A percentile compares a stretch with the other conserved stretches of the same genome.
Evolutionary conservation across 306 rosid species (phyloP).

Genomic region (Vigna nakashimae): DNA sequence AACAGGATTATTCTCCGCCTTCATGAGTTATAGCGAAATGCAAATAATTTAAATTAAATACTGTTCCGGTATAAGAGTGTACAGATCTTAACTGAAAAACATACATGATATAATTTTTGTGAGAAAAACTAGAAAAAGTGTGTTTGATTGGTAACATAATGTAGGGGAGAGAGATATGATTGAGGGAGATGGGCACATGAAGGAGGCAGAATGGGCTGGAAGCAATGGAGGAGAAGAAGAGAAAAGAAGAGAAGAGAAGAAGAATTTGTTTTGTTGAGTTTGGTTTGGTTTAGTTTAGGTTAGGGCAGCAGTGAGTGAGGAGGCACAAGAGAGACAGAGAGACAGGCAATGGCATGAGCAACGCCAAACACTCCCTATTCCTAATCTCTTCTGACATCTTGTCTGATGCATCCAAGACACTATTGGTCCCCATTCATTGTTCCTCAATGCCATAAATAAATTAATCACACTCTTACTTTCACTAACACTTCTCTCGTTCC

Average conservation of each 20-base stretch:
- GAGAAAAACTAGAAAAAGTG: not conserved
- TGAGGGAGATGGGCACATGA: slow-evolving; percentile 25
- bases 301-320: no score
- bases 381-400: slow-evolving; percentile 38
- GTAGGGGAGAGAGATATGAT: not conserved
- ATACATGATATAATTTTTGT: no score
- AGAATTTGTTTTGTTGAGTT: not conserved
- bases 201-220: slow-evolving; percentile 42
- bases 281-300: not conserved
- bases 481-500: not conserved
- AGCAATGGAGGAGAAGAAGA: slow-evolving; percentile 14
- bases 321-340: not conserved
- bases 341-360: not conserved
- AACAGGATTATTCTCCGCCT: no score
- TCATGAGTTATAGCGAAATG: no score
- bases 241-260: no score
- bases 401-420: slow-evolving; percentile 47
- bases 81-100: no score
- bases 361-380: slow-evolving; percentile 19
- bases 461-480: not conserved
- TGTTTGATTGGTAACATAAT: not conserved
- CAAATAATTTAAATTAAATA: no score
- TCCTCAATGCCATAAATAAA: slow-evolving; percentile 13
- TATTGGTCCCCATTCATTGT: slow-evolving; percentile 46
- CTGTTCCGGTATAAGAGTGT: no score